Conservation (phyloP, 257 asterid species). For the Jacaranda mimosifolia region DNA sequence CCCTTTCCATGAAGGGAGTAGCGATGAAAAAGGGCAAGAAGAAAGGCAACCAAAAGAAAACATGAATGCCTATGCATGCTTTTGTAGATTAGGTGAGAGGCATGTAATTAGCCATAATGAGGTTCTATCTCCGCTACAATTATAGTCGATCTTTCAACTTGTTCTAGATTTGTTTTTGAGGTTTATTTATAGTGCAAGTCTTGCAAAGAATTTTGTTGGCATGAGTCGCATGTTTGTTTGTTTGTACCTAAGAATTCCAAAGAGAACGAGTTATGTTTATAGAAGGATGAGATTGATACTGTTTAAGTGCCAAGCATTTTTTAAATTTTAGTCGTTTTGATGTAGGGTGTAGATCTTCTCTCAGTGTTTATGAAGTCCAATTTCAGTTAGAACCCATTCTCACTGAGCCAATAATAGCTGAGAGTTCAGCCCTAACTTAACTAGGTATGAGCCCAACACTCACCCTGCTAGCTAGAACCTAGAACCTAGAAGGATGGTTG, state of each 20-base stretch:
- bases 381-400: too few species aligned
- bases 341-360: too few species aligned
- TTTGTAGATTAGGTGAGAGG: slow-evolving; percentile 1
- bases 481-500: too few species aligned
- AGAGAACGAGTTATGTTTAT: neutral
- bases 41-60: slow-evolving; percentile 41
- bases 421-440: too few species aligned
- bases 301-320: too few species aligned
- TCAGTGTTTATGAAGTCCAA: too few species aligned
- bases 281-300: neutral
- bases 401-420: too few species aligned
- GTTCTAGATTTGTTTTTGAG: neutral
- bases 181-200: neutral
- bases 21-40: slow-evolving; percentile 48
- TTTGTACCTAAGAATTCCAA: neutral
- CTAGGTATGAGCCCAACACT: too few species aligned
- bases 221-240: neutral
- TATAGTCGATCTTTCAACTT: neutral
- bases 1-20: slow-evolving; percentile 63
- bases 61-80: slow-evolving; percentile 1
- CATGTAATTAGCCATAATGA: neutral
- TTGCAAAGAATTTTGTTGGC: neutral
- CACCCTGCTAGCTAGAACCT: too few species aligned
- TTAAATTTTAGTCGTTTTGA: too few species aligned
- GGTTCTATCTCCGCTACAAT: neutral